Evolutionary conservation across 345 rosid genomes (phyloP), one percentile per base, ranked within the genome.

Genomic region (Hibiscus syriacus): DNA sequence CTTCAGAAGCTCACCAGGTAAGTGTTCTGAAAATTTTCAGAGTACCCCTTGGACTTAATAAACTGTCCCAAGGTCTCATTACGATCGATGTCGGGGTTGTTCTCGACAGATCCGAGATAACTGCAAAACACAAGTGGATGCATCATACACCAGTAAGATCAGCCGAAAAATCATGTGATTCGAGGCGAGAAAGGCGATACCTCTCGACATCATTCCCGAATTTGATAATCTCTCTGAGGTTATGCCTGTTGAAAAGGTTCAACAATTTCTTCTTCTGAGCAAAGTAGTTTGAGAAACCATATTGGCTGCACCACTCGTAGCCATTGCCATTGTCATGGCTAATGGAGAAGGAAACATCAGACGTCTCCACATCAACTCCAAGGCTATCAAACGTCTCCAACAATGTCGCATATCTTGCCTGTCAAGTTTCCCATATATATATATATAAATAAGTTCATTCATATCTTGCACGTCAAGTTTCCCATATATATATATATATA

Each of bases 371-470:
- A 2, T 88, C 95, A 49, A 92, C 84, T 55, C 92, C 95, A 30
- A 87, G 91, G 22, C 38, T 82, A 79, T 92, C 95, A 23, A 90
- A 90, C 67, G 87, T 78, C 32, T 90, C 92, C 95, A 90, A 80
- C 95, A 85, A 83, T 70, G 88, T 90, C 64, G 98, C 92, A 79
- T 88, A 90, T 2, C 88, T 86, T 20, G 90, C 92, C 98, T 92
- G 80, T 73, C 25, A 39, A 11, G 32, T 58, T 32, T 22, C 3
- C 25, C 54, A 6, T 0, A 7, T 0, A 46, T n/a, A 3, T 1
- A 9, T 1, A n/a, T n/a, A n/a, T n/a, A n/a, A n/a, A 36, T 36
- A 45, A 4, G n/a, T n/a, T n/a, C n/a, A n/a, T n/a, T n/a, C n/a
- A n/a, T n/a, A n/a, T n/a, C n/a, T n/a, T n/a, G n/a, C n/a, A n/a